Base-by-base conservation (phyloP, 1,284 basidiomycete genomes). In the Pseudozyma tsukubaensis region DNA sequence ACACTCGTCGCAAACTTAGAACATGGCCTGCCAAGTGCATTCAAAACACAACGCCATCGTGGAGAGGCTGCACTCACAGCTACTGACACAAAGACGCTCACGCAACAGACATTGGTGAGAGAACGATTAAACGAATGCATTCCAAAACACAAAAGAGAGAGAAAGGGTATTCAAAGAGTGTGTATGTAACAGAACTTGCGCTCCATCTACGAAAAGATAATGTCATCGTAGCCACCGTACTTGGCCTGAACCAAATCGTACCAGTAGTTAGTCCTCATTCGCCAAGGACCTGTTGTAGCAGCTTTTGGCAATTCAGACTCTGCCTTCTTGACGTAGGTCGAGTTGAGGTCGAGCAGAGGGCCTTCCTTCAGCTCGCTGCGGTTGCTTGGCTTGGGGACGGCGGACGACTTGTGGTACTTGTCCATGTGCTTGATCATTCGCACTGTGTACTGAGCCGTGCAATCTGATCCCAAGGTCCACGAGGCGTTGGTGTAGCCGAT, bases 401-500 rank as follows among this genome's bases (percentile, higher is more conserved):
- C 66, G 35, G 50, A 35, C 18, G 60, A 65, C 63, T 71, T 73
- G 71, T 71, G 63, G 42, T 72, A 69, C 56, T 76, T 58, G 50
- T 80, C 60, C 63, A 79, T 67, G 58, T 80, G 54, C 50, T 71
- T 67, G 52, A 84, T 59, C 24, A 84, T 39, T 3, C 78, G 53
- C 18, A 71, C 64, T 24, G 83, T 57, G 40, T 69, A 80, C 52
- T 78, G 78, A 2, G 78, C 78, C 1, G 78, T 79, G 61, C 77
- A 77, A 59, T 83, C 79, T 9, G 73, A 73, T 18, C 84, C 84
- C 2, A 84, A 67, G 1, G 84, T 83, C 81, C 82, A 85, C 3
- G 80, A 81, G 2, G 80, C 80, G 57, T 83, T 83, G 54, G 79
- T 80, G 74, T 83, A 85, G 12, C 84, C 84, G 49, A 82, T 72